Evolutionary conservation across 768 basidiomycete genomes (phyloP).

Genomic region (Neoboletus magnificus): DNA sequence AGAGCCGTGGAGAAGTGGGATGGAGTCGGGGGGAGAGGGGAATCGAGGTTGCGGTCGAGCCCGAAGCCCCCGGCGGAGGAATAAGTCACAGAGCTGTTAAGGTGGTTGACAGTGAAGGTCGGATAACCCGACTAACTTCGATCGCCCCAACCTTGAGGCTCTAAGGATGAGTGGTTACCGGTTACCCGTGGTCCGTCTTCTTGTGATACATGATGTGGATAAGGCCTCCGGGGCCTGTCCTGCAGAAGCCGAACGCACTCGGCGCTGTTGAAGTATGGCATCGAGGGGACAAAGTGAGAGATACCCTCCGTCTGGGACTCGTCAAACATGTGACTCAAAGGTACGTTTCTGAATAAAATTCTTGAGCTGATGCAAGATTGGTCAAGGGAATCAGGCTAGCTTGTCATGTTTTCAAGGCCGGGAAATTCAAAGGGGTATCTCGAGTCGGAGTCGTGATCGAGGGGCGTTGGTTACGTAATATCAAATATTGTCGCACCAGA

Average conservation of each 20-base stretch:
- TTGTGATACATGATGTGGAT: conserved; percentile 97
- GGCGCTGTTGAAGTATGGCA: conserved; percentile 86
- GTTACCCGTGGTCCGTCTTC: conserved; percentile 89
- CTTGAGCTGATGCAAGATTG: conserved; percentile 95
- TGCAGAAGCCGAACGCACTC: conserved; percentile 87
- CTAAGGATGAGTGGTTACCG: no score
- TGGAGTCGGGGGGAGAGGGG: conserved; percentile 89
- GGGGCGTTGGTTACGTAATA: conserved; percentile 90
- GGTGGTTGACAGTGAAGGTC: conserved; percentile 91
- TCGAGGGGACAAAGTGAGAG: conserved; percentile 58
- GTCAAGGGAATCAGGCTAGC: conserved; percentile 87
- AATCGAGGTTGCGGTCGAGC: conserved; percentile 84
- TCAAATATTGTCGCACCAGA: no score
- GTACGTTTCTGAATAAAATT: conserved; percentile 75
- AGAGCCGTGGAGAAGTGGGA: conserved; percentile 78
- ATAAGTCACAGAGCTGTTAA: conserved; percentile 87
- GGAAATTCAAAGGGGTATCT: conserved; percentile 93
- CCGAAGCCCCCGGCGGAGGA: conserved; percentile 87
- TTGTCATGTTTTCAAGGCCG: conserved; percentile 86
- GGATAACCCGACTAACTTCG: conserved; percentile 77
- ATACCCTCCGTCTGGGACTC: conserved; percentile 88
- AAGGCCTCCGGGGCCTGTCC: conserved; percentile 82
- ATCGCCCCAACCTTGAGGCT: no score
- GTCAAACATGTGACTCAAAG: conserved; percentile 75
- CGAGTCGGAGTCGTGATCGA: conserved; percentile 89